Evolutionary conservation across 495 filamentous ascomycete species (phyloP).

Genomic region (Penicillium herquei): DNA sequence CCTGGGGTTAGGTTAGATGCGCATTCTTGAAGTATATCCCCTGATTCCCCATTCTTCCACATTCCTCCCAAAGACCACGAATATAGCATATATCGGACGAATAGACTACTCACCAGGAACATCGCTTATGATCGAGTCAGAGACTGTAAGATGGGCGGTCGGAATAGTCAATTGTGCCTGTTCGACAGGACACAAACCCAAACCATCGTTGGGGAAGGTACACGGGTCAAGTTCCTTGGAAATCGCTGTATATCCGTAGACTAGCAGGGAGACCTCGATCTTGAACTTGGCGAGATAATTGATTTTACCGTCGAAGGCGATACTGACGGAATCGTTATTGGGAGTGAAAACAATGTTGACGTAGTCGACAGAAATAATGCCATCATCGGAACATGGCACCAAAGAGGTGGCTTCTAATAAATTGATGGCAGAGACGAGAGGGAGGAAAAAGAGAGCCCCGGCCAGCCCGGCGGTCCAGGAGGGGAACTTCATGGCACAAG

Average conservation of each 20-base stretch:
- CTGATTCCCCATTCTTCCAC: neutral
- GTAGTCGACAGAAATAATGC: conserved; percentile 63
- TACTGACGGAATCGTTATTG: conserved; percentile 57
- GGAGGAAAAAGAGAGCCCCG: conserved; percentile 45
- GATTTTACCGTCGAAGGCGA: conserved; percentile 71
- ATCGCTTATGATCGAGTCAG: conserved; percentile 47
- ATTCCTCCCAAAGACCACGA: neutral
- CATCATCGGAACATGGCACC: conserved; percentile 63
- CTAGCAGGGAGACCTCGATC: conserved; percentile 65
- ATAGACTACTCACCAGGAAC: conserved; percentile 61
- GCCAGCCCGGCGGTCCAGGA: conserved; percentile 16
- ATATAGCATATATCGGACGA: too few relatives aligned
- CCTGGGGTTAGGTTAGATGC: conserved; percentile 22
- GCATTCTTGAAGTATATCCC: neutral
- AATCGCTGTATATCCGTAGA: conserved; percentile 71
- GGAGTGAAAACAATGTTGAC: conserved; percentile 72
- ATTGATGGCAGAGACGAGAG: conserved; percentile 32
- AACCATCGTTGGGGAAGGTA: conserved; percentile 55
- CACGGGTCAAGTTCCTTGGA: conserved; percentile 68
- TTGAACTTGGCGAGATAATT: conserved; percentile 71
- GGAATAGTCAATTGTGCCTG: conserved; percentile 29
- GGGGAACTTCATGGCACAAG: conserved; percentile 13
- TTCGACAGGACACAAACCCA: conserved; percentile 57
- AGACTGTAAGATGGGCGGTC: conserved; percentile 59
- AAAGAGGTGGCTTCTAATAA: conserved; percentile 62